A percentile compares a stretch with the other conserved stretches of the same genome.
Evolutionary conservation across 495 filamentous ascomycete genomes (phyloP).

Genomic region (Lepraria neglecta): DNA sequence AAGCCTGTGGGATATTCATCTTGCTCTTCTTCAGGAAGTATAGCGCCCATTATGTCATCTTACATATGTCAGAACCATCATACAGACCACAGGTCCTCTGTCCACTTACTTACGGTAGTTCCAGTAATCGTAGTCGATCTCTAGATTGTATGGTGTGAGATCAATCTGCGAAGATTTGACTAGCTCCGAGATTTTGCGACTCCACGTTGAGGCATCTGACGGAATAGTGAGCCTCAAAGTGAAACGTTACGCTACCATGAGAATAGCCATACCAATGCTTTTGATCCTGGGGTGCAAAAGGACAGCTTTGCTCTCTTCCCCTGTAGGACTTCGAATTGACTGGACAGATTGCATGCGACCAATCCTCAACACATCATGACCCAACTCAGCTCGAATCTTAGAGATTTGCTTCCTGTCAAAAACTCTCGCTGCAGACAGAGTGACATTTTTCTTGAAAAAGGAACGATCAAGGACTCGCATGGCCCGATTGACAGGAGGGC

Average conservation of each 20-base stretch:
- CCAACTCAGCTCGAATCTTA: constrained; percentile 55
- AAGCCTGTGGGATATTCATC: constrained; percentile 77
- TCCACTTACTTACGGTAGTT: constrained; percentile 55
- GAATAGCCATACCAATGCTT: constrained; percentile 49
- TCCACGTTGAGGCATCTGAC: constrained; percentile 69
- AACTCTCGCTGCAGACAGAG: constrained; percentile 72
- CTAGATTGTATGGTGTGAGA: constrained; percentile 66
- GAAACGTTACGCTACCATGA: constrained; percentile 15
- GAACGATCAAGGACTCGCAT: constrained; percentile 73
- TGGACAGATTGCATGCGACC: constrained; percentile 51
- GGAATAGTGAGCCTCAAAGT: not conserved
- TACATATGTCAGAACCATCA: constrained; percentile 8
- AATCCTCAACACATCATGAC: constrained; percentile 54
- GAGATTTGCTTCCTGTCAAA: constrained; percentile 65
- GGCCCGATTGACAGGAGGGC: constrained; percentile 75
- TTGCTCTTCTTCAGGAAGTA: constrained; percentile 63
- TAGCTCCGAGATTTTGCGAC: constrained; percentile 58
- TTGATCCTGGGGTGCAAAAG: constrained; percentile 66
- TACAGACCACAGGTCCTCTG: not conserved
- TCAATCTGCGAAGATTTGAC: constrained; percentile 58
- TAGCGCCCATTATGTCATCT: constrained; percentile 76
- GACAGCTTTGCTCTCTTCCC: constrained; percentile 59
- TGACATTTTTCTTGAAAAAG: constrained; percentile 69
- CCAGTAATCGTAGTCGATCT: constrained; percentile 81
- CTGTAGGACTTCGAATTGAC: constrained; percentile 38